phyloP scores from a whole-genome alignment of 495 filamentous ascomycete genomes.

The Aspergillus bertholletiae region DNA sequence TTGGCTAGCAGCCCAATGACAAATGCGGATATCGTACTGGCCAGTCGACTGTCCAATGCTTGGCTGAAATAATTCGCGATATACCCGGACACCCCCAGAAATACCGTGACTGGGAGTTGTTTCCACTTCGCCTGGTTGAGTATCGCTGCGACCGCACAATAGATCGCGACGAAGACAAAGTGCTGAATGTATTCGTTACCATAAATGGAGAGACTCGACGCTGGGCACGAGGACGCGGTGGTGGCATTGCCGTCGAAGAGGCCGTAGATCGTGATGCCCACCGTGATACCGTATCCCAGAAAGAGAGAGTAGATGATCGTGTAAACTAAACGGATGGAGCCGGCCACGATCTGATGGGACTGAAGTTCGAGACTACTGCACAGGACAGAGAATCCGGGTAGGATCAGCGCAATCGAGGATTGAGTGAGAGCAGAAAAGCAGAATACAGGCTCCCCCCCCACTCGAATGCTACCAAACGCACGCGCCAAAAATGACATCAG shows the following conservation, averaged over 20 bases:
- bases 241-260: constrained; percentile 71
- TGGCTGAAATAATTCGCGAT: constrained; percentile 72
- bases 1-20: constrained; percentile 81
- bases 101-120: constrained; percentile 74
- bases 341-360: constrained; percentile 76
- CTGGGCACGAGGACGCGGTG: constrained; percentile 57
- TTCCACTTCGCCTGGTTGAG: constrained; percentile 87
- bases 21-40: constrained; percentile 78
- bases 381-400: constrained; percentile 80
- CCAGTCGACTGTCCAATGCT: constrained; percentile 67
- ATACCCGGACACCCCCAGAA: constrained; percentile 76
- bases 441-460: constrained; percentile 52
- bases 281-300: constrained; percentile 91
- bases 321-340: constrained; percentile 87
- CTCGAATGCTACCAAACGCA: constrained; percentile 71
- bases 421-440: constrained; percentile 88
- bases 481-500: constrained; percentile 79
- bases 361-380: constrained; percentile 81
- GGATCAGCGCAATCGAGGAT: constrained; percentile 82
- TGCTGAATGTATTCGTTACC: constrained; percentile 32
- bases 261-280: constrained; percentile 87
- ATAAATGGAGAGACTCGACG: constrained; percentile 32
- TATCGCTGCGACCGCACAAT: constrained; percentile 71
- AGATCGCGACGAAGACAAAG: constrained; percentile 64
- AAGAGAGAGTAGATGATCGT: constrained; percentile 92